phyloP scores from a whole-genome alignment of 306 rosid genomes.

The Acmispon strigosus region DNA sequence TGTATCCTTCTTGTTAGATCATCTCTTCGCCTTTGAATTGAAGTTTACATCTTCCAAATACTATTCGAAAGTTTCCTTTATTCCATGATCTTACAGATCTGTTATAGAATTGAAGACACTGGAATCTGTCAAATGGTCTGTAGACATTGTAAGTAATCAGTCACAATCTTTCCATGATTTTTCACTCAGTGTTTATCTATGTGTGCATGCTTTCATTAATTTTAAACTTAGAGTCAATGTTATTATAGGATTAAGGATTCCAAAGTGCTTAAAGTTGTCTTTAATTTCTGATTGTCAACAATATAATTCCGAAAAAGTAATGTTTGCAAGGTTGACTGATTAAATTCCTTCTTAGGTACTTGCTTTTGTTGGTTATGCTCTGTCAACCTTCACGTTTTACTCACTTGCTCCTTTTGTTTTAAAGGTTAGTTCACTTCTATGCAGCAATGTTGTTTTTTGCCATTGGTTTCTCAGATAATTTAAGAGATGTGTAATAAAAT shows the following conservation, averaged over 20 bases:
- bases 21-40: neutral
- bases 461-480: too few relatives aligned
- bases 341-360: slow-evolving; percentile 14
- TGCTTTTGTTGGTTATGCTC: slow-evolving; percentile 18
- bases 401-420: slow-evolving; percentile 28
- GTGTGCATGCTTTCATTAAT: neutral
- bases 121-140: slow-evolving; percentile 48
- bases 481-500: too few relatives aligned
- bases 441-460: too few relatives aligned
- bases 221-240: neutral
- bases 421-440: slow-evolving; percentile 19
- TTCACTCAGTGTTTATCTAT: neutral
- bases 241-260: neutral
- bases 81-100: slow-evolving; percentile 41
- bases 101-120: slow-evolving; percentile 40
- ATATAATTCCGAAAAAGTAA: neutral
- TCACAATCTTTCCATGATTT: neutral
- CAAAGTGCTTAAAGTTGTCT: too few relatives aligned
- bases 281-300: neutral
- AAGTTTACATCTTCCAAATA: neutral
- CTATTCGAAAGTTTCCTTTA: neutral
- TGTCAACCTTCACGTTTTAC: slow-evolving; percentile 22
- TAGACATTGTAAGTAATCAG: slow-evolving; percentile 42
- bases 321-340: neutral
- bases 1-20: slow-evolving; percentile 44